Evolutionary conservation across 2,329 filamentous ascomycete genomes (phyloP), one percentile per base, ranked within the genome.

Genomic region (Fusarium sp.): DNA sequence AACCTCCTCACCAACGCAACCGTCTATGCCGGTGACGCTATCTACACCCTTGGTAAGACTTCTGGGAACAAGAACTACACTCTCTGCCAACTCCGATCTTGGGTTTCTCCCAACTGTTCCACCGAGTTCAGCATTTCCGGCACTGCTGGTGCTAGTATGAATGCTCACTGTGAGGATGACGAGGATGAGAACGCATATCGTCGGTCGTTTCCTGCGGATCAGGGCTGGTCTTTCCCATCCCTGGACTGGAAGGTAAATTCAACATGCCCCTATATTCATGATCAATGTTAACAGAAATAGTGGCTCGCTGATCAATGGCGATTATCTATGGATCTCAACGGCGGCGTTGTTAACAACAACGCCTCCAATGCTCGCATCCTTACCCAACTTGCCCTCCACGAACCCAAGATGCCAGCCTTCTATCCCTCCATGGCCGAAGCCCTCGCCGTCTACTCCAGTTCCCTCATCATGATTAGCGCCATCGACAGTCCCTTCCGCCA

Each of bases 381-480:
- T 8, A 87, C 87, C 27, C 85, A 91, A 66, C 78, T 88, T 15
- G 83, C 87, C 8, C 83, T 87, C 0, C 52, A 57, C 0, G 30
- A 76, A 6, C 77, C 80, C 0, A 54, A 61, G 0, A 82, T 93
- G 1, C 81, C 85, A 34, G 78, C 82, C 1, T 74, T 79, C 0
- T 78, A 90, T 0, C 93, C 93, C 0, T 92, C 90, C 4, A 84
- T 92, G n/a, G 90, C 88, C 0, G 93, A 96, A 78, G 90, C 90
- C 0, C 77, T 96, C 0, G 91, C 92, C 0, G 91, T 93, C 0
- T 84, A 94, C 72, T 86, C 87, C 0, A 88, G 88, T 6, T 90
- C 87, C 38, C 93, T 91, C 0, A 78, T 94, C 1, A 84, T 94
- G 11, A 82, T 90, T 45, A 84, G 87, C 11, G 80, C 88, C 4